These are phyloP conservation scores for Eurotiales sp. DNA, from an alignment of 2,329 filamentous ascomycete species.

Conservation along the genomic window DNA sequence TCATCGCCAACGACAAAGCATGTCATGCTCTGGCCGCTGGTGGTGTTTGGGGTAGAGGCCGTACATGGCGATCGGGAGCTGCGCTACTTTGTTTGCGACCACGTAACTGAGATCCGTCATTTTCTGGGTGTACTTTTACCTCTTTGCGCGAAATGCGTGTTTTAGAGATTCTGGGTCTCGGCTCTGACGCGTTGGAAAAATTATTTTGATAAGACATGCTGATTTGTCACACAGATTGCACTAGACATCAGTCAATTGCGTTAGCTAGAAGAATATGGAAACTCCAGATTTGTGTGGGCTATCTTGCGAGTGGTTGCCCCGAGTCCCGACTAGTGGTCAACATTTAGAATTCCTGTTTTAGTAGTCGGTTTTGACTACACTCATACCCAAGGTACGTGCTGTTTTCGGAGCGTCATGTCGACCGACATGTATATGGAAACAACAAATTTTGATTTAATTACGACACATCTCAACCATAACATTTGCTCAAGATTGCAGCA, in stretches of 20 bases:
- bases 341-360: too few species aligned
- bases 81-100: slow-evolving; percentile 25
- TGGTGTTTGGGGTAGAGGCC: slow-evolving; percentile 35
- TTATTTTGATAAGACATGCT: slow-evolving; percentile 37
- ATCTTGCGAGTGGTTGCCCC: too few species aligned
- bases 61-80: slow-evolving; percentile 16
- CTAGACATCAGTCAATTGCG: slow-evolving; percentile 11
- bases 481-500: too few species aligned
- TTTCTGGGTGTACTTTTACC: slow-evolving; percentile 29
- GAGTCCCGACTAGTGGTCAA: too few species aligned
- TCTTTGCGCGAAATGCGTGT: slow-evolving; percentile 26
- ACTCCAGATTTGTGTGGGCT: too few species aligned
- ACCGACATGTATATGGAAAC: too few species aligned
- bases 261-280: too few species aligned
- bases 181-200: slow-evolving; percentile 32
- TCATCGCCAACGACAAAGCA: slow-evolving; percentile 16
- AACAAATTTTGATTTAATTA: too few species aligned
- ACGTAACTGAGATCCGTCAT: slow-evolving; percentile 25
- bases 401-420: too few species aligned
- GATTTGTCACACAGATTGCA: slow-evolving; percentile 22
- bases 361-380: too few species aligned
- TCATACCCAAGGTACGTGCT: too few species aligned
- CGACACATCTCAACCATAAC: too few species aligned
- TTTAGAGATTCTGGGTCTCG: slow-evolving; percentile 35
- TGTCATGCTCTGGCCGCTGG: slow-evolving; percentile 35